Percentiles rank a stretch among this genome's conserved stretches.
phyloP scores from a whole-genome alignment of 306 rosid species.

The Dryas alaskensis region DNA sequence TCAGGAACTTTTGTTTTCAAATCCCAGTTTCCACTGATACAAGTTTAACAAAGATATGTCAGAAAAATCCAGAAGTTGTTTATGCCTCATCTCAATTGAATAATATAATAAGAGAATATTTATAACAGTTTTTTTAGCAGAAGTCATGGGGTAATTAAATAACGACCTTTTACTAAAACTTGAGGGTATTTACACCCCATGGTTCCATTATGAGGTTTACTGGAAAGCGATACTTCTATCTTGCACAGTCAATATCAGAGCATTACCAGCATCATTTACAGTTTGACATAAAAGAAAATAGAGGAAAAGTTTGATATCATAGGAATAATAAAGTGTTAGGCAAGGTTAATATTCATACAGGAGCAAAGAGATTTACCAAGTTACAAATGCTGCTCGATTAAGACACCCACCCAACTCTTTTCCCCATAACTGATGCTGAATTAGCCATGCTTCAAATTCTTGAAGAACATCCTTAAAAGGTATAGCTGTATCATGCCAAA shows the following conservation, averaged over 20 bases:
- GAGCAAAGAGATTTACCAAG: conserved; percentile 53
- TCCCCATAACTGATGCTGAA: conserved; percentile 57
- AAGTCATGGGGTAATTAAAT: not conserved
- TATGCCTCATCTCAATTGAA: not conserved
- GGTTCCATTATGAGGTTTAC: not conserved
- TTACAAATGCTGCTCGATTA: conserved; percentile 70
- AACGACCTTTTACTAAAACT: not conserved
- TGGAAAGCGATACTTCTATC: not conserved
- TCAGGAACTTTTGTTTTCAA: conserved; percentile 88
- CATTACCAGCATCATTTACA: not conserved
- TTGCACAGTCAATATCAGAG: not conserved
- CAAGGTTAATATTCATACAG: not conserved
- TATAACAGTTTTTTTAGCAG: not conserved
- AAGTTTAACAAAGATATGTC: conserved; percentile 14
- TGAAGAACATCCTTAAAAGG: conserved; percentile 67
- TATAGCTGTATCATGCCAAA: conserved; percentile 96
- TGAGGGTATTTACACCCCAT: not conserved
- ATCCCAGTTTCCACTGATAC: conserved; percentile 94
- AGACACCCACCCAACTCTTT: conserved; percentile 46
- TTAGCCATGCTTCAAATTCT: conserved; percentile 81
- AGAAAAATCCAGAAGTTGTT: conserved; percentile 12
- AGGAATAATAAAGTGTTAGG: not conserved
- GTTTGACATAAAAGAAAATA: conserved; percentile 1
- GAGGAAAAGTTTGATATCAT: not conserved
- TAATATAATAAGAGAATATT: not conserved